Percentiles rank a stretch among this genome's conserved stretches.
These are phyloP conservation scores for Talaromyces pinophilus DNA, from an alignment of 2,329 filamentous ascomycete species.

Conservation along the genomic window DNA sequence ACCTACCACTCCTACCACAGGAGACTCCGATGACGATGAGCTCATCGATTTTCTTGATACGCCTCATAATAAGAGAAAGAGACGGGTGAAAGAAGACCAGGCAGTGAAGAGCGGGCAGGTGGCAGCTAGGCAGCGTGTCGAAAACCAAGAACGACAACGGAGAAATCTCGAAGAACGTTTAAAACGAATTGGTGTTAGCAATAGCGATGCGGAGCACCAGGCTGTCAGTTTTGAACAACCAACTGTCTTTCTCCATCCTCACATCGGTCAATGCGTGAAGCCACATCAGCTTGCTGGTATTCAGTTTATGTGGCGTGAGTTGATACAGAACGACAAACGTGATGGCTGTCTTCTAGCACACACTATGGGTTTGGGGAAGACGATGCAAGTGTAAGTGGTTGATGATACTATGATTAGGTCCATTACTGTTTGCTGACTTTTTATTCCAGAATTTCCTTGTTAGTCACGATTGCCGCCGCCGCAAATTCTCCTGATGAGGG, in stretches of 20 bases:
- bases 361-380: slow-evolving; percentile 91
- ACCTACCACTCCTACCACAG: neutral
- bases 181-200: slow-evolving; percentile 35
- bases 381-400: slow-evolving; percentile 71
- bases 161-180: slow-evolving; percentile 36
- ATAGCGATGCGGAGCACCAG: slow-evolving; percentile 48
- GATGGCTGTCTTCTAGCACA: slow-evolving; percentile 84
- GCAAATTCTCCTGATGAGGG: slow-evolving; percentile 59
- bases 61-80: slow-evolving; percentile 52
- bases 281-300: slow-evolving; percentile 79
- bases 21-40: slow-evolving; percentile 23
- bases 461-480: slow-evolving; percentile 71
- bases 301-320: slow-evolving; percentile 84
- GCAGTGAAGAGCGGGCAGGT: slow-evolving; percentile 58
- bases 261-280: slow-evolving; percentile 69
- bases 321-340: slow-evolving; percentile 62
- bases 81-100: slow-evolving; percentile 51
- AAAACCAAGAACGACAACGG: slow-evolving; percentile 57
- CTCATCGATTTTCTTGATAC: slow-evolving; percentile 34
- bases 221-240: slow-evolving; percentile 49
- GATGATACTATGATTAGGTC: neutral
- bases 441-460: slow-evolving; percentile 65
- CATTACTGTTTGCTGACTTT: slow-evolving; percentile 17
- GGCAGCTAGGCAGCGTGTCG: slow-evolving; percentile 55
- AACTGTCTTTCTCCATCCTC: slow-evolving; percentile 57